Evolutionary conservation across 352 stramenopile species (phyloP).

Genomic region (Pythium coloratum): DNA sequence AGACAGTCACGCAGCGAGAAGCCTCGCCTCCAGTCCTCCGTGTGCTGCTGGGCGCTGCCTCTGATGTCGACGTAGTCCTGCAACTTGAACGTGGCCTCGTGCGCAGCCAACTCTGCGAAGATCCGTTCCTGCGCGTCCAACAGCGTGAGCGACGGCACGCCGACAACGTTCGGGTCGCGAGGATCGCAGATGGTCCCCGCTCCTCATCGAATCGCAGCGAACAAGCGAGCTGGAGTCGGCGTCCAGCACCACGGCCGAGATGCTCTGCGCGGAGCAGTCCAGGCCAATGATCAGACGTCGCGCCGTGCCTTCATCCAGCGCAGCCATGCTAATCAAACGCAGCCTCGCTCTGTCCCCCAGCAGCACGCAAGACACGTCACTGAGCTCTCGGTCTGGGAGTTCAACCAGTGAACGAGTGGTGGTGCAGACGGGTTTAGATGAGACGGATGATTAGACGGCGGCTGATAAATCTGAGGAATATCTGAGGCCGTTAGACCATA

Average conservation of each 20-base stretch:
- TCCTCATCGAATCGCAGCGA: constrained; percentile 72
- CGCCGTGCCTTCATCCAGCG: not conserved
- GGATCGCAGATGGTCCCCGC: constrained; percentile 53
- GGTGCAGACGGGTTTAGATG: constrained; percentile 14
- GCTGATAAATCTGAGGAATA: constrained; percentile 20
- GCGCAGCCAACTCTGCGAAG: constrained; percentile 41
- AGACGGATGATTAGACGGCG: constrained; percentile 26
- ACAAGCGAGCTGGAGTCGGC: constrained; percentile 30
- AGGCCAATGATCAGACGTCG: constrained; percentile 43
- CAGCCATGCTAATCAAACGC: constrained; percentile 3
- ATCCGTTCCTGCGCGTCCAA: constrained; percentile 77
- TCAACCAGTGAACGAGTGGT: constrained; percentile 9
- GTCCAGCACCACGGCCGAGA: constrained; percentile 68
- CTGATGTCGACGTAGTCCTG: constrained; percentile 57
- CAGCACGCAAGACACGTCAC: constrained; percentile 3
- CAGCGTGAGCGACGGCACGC: constrained; percentile 76
- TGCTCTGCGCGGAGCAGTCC: constrained; percentile 87
- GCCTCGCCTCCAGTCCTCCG: constrained; percentile 68
- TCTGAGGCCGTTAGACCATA: constrained; percentile 15
- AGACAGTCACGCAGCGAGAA: constrained; percentile 45
- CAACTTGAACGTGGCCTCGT: constrained; percentile 35
- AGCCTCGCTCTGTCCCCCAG: not conserved
- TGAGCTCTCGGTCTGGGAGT: not conserved
- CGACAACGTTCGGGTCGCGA: constrained; percentile 41
- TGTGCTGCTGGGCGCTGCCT: constrained; percentile 83